These are phyloP conservation scores for Eleusine coracana DNA, from an alignment of 176 grass and related monocot genomes.

Conservation along the genomic window DNA sequence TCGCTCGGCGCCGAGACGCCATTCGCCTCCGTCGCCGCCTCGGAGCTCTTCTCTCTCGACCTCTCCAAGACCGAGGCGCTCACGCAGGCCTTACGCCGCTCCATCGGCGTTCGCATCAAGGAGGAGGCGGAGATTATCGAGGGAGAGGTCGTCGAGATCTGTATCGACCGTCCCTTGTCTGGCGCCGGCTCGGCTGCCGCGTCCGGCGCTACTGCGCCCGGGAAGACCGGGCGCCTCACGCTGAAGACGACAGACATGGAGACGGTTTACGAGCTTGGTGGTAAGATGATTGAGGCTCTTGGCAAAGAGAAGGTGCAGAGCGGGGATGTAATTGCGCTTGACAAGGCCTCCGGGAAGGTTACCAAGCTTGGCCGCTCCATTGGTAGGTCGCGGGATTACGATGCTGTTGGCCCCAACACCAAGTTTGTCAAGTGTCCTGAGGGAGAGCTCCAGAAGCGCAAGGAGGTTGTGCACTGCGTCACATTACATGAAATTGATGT, in stretches of 20 bases:
- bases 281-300: conserved; percentile 97
- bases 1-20: conserved; percentile 89
- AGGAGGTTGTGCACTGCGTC: conserved; percentile 95
- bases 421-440: conserved; percentile 93
- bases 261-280: conserved; percentile 89
- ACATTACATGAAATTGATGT: conserved; percentile 96
- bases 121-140: conserved; percentile 98
- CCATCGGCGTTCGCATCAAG: conserved; percentile 97
- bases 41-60: conserved; percentile 91
- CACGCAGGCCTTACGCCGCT: conserved; percentile 79
- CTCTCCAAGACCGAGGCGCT: conserved; percentile 95
- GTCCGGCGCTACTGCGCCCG: conserved; percentile 40
- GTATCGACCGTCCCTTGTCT: conserved; percentile 74
- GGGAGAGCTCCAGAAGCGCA: conserved; percentile 96
- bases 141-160: conserved; percentile 94
- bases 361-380: conserved; percentile 90
- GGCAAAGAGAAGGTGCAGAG: conserved; percentile 96
- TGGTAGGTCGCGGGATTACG: conserved; percentile 79
- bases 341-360: conserved; percentile 82
- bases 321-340: conserved; percentile 84
- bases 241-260: conserved; percentile 98
- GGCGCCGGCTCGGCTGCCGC: conserved; percentile 14
- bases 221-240: conserved; percentile 80
- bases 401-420: conserved; percentile 75
- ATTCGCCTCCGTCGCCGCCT: conserved; percentile 81